These are phyloP conservation scores for Cryptococcus sp. DNA, from an alignment of 1,284 basidiomycete species.

Conservation along the genomic window DNA sequence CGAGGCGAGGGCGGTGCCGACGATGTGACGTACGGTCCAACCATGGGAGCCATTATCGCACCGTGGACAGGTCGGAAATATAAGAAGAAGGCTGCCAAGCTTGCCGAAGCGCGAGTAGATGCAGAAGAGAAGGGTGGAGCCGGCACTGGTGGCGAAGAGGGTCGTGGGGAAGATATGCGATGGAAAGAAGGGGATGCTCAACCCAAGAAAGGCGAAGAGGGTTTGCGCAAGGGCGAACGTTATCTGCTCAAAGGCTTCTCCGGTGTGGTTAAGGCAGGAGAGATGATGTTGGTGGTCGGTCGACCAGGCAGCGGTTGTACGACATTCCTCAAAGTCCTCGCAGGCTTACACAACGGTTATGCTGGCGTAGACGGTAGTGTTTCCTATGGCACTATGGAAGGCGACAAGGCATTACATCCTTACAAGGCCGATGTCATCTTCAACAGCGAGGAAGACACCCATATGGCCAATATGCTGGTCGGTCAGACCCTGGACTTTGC, in stretches of 20 bases:
- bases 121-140: constrained; percentile 15
- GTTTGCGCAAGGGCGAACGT: constrained; percentile 40
- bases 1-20: constrained; percentile 41
- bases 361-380: constrained; percentile 53
- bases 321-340: constrained; percentile 55
- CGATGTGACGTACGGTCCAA: constrained; percentile 42
- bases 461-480: constrained; percentile 47
- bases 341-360: constrained; percentile 52
- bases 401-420: constrained; percentile 24
- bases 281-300: constrained; percentile 52
- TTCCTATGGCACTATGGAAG: constrained; percentile 48
- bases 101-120: constrained; percentile 23
- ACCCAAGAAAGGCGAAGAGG: constrained; percentile 28
- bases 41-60: constrained; percentile 36
- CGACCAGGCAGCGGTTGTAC: constrained; percentile 55
- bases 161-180: constrained; percentile 22
- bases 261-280: constrained; percentile 43
- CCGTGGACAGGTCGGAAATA: constrained; percentile 37
- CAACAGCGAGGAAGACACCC: constrained; percentile 48
- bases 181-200: constrained; percentile 21
- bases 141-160: constrained; percentile 4
- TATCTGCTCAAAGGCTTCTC: constrained; percentile 44
- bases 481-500: constrained; percentile 50
- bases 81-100: constrained; percentile 36
- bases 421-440: constrained; percentile 38